A percentile compares a stretch with the other conserved stretches of the same genome.
These are phyloP conservation scores for Cylindricascospora bacillispora DNA, from an alignment of 1,139 yeast species.

Conservation along the genomic window DNA sequence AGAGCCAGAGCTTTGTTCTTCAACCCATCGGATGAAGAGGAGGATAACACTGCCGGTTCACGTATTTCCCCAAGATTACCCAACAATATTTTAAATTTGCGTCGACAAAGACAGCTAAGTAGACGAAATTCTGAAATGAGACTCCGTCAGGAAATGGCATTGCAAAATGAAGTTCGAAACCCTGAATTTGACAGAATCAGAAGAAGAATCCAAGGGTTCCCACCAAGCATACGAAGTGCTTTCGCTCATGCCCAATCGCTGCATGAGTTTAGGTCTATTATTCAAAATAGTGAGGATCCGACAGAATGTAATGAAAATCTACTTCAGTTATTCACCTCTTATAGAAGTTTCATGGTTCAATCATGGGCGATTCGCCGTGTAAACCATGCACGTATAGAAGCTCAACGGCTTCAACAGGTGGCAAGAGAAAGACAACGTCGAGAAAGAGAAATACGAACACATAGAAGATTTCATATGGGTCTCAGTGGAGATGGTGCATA, in stretches of 20 bases:
- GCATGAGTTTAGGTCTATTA: constrained; percentile 14
- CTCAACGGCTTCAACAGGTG: constrained; percentile 2
- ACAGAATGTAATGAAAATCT: too few species aligned
- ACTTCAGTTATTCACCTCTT: constrained; percentile 12
- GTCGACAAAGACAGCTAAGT: constrained; percentile 2
- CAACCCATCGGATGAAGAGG: constrained; percentile 7
- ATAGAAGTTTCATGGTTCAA: constrained; percentile 12
- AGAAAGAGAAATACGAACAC: constrained; percentile 1
- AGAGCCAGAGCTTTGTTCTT: constrained; percentile 10
- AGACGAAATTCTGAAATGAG: neutral
- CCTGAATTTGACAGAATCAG: constrained; percentile 6
- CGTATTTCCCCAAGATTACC: constrained; percentile 8
- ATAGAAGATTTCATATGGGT: too few species aligned
- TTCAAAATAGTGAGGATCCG: constrained; percentile 11
- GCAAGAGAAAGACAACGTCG: constrained; percentile 4
- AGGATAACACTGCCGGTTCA: constrained; percentile 3
- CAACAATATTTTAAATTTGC: constrained; percentile 1
- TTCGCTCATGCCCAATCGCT: constrained; percentile 17
- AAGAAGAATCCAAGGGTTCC: constrained; percentile 9
- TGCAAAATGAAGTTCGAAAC: constrained; percentile 3
- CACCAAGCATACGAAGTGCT: constrained; percentile 14
- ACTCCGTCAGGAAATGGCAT: neutral
- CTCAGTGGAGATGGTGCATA: too few species aligned
- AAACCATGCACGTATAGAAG: too few species aligned
- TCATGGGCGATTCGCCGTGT: constrained; percentile 13